phyloP scores from a whole-genome alignment of 1,284 basidiomycete species.

The Neolentinus lepideus region DNA sequence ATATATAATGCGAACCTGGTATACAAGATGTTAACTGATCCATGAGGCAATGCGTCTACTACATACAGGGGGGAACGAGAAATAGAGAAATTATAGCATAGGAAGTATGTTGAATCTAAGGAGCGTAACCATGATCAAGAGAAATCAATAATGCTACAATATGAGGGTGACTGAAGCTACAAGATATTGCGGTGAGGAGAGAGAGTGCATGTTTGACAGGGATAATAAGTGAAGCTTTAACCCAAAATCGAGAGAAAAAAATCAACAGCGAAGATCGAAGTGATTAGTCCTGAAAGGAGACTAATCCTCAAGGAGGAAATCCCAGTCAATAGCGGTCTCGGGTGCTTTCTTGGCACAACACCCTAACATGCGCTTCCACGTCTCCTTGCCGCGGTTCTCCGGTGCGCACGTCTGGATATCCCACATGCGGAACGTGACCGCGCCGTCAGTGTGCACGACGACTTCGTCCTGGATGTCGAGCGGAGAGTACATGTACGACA shows the following conservation, averaged over 20 bases:
- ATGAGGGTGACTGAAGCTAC: not conserved
- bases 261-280: not conserved
- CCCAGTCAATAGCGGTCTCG: constrained; percentile 61
- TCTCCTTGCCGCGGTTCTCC: constrained; percentile 53
- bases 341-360: constrained; percentile 43
- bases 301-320: constrained; percentile 68
- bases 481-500: constrained; percentile 1
- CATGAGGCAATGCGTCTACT: not conserved
- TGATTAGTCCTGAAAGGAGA: not conserved
- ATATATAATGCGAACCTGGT: not conserved
- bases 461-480: constrained; percentile 45
- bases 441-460: constrained; percentile 48
- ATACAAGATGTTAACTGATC: not conserved
- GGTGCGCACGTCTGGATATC: constrained; percentile 56
- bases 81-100: not conserved
- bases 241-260: not conserved
- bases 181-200: not conserved
- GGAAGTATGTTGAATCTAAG: not conserved
- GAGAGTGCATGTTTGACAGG: not conserved
- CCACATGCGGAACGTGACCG: constrained; percentile 71
- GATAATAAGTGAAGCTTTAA: not conserved
- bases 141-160: constrained; percentile 1
- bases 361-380: constrained; percentile 53
- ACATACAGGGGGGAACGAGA: not conserved
- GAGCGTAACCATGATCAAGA: not conserved